Evolutionary conservation across 2,329 filamentous ascomycete species (phyloP).

Genomic region (Waltergamsia citrina): DNA sequence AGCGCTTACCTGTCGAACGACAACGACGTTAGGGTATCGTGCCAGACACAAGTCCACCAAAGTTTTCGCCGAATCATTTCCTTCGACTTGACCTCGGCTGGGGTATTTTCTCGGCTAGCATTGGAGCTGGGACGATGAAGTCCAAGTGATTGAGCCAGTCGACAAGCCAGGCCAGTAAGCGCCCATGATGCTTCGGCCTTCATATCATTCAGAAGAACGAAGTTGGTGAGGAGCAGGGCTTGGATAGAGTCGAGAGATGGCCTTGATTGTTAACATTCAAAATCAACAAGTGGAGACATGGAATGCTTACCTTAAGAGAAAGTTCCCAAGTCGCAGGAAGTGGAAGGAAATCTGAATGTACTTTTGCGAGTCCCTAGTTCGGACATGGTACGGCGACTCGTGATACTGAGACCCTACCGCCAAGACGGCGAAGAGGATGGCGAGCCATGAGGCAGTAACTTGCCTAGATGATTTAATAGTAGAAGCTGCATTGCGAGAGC

Average conservation of each 20-base stretch:
- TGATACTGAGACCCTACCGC: conserved; percentile 59
- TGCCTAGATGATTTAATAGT: conserved; percentile 34
- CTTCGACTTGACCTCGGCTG: conserved; percentile 35
- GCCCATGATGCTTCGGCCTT: conserved; percentile 62
- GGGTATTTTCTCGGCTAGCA: conserved; percentile 33
- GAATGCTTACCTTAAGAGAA: conserved; percentile 40
- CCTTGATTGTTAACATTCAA: conserved; percentile 16
- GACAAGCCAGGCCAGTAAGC: conserved; percentile 51
- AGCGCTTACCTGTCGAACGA: conserved; percentile 51
- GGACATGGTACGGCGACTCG: conserved; percentile 52
- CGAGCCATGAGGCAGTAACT: conserved; percentile 56
- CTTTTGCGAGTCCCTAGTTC: conserved; percentile 48
- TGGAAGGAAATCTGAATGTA: conserved; percentile 58
- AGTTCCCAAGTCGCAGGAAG: conserved; percentile 54
- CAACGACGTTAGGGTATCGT: conserved; percentile 55
- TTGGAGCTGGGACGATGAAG: conserved; percentile 38
- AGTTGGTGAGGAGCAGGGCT: conserved; percentile 51
- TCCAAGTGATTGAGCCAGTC: conserved; percentile 55
- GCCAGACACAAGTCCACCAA: conserved; percentile 60
- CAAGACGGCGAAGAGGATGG: conserved; percentile 55
- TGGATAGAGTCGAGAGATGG: conserved; percentile 59
- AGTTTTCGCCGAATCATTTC: conserved; percentile 45
- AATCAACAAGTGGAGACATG: too few species aligned
- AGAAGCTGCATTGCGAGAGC: conserved; percentile 44
- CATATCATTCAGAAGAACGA: conserved; percentile 59